These are phyloP conservation scores for Trichophyton benhamiae DNA, from an alignment of 2,329 filamentous ascomycete genomes.

Conservation along the genomic window DNA sequence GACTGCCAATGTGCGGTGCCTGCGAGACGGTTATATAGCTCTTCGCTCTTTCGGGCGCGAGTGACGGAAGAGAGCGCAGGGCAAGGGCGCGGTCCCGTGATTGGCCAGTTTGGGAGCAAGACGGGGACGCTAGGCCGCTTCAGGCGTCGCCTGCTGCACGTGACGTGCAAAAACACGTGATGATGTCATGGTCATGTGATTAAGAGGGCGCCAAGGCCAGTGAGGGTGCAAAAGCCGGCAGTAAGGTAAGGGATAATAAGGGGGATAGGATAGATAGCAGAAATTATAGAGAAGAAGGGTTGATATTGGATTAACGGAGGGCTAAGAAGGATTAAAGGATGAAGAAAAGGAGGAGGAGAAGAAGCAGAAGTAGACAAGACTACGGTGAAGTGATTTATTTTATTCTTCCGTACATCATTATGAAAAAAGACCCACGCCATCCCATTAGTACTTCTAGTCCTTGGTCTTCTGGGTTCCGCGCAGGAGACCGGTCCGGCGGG, in stretches of 20 bases:
- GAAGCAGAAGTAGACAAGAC: background rate
- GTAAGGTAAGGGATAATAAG: background rate
- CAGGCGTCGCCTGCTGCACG: background rate
- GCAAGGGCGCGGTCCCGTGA: slow-evolving; percentile 15
- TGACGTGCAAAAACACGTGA: background rate
- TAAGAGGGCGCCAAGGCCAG: background rate
- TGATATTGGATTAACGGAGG: background rate
- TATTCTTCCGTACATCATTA: slow-evolving; percentile 10
- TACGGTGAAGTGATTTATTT: background rate
- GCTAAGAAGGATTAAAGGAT: background rate
- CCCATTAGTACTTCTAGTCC: slow-evolving; percentile 56
- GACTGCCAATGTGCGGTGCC: background rate
- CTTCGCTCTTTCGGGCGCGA: slow-evolving; percentile 1
- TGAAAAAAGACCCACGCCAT: slow-evolving; percentile 29
- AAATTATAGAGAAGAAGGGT: background rate
- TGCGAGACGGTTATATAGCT: background rate
- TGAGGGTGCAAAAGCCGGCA: background rate
- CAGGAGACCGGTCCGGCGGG: slow-evolving; percentile 97
- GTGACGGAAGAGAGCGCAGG: slow-evolving; percentile 3
- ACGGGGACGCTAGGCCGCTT: slow-evolving; percentile 4
- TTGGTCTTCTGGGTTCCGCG: slow-evolving; percentile 99
- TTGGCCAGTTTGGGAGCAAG: slow-evolving; percentile 27
- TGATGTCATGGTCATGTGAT: background rate
- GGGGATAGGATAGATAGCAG: background rate
- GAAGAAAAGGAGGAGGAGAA: background rate